Percentiles rank a stretch among this genome's conserved stretches.
Conservation (phyloP, 148 eudicot species). For the Diospyros lotus region DNA sequence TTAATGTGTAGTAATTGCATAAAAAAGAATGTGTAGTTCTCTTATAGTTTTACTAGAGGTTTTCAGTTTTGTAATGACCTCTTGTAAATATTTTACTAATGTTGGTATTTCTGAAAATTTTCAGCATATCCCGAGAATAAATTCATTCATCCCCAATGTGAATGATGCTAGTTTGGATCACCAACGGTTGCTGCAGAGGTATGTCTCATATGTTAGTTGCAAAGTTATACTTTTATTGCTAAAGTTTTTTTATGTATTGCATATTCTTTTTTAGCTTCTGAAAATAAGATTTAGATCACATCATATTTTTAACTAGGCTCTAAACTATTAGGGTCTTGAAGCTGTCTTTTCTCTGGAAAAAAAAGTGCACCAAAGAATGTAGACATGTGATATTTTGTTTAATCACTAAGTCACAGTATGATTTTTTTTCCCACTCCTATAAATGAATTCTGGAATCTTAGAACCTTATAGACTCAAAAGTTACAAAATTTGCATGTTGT, state of each 20-base stretch:
- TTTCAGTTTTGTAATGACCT: not conserved
- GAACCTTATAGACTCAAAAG: not conserved
- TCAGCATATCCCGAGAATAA: conserved; percentile 83
- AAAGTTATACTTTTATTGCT: not conserved
- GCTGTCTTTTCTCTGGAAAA: not conserved
- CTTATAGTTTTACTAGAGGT: not conserved
- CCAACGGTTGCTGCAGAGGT: conserved; percentile 76
- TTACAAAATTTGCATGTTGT: not conserved
- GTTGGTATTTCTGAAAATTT: conserved; percentile 10
- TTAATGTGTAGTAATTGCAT: not conserved
- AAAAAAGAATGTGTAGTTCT: not conserved
- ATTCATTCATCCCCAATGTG: conserved; percentile 59
- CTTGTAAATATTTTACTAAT: not conserved
- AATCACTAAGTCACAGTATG: not conserved
- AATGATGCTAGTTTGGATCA: conserved; percentile 82
- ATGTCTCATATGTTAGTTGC: conserved; percentile 13
- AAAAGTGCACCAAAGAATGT: not conserved
- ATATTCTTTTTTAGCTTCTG: not conserved
- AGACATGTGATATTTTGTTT: not conserved
- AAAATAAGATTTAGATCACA: too few relatives aligned
- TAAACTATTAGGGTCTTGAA: not conserved
- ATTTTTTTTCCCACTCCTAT: not conserved
- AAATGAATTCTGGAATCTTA: not conserved
- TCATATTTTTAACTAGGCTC: not conserved
- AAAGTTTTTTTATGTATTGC: not conserved